Conservation (phyloP, 2,329 filamentous ascomycete species). For the Colletotrichum liriopes region DNA sequence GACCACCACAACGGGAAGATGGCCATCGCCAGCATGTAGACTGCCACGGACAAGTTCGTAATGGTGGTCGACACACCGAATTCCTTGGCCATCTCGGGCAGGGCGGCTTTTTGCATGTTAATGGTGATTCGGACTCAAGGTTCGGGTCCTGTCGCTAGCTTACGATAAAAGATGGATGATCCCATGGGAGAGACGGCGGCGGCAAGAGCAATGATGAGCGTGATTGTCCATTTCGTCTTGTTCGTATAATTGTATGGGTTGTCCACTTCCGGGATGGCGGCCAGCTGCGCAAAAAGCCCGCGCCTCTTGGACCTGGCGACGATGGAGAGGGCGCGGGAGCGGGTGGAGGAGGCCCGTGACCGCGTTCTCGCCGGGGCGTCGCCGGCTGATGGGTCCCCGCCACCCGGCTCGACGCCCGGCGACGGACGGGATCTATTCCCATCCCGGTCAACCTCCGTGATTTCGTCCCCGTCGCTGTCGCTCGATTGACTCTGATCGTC, state of each 20-base stretch:
- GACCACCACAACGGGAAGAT: constrained; percentile 93
- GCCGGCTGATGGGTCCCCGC: constrained; percentile 25
- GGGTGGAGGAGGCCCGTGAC: constrained; percentile 57
- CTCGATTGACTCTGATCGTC: constrained; percentile 34
- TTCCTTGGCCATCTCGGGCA: constrained; percentile 74
- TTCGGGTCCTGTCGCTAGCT: constrained; percentile 51
- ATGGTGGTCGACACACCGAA: constrained; percentile 76
- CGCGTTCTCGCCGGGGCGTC: constrained; percentile 41
- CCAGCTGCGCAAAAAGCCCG: constrained; percentile 80
- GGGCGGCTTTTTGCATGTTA: constrained; percentile 69
- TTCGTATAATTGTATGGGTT: constrained; percentile 81
- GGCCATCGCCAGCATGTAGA: constrained; percentile 88
- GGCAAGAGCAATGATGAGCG: constrained; percentile 82
- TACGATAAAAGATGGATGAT: constrained; percentile 86
- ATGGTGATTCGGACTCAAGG: neutral
- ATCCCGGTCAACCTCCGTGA: constrained; percentile 26
- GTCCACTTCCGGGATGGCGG: constrained; percentile 84
- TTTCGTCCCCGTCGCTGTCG: constrained; percentile 36
- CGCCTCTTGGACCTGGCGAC: constrained; percentile 69
- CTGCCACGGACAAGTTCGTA: constrained; percentile 81
- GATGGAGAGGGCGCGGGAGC: constrained; percentile 56
- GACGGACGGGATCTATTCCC: constrained; percentile 26
- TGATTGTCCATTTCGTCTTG: constrained; percentile 88
- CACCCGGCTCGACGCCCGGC: constrained; percentile 11
- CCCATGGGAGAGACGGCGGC: constrained; percentile 87